Base-by-base conservation (phyloP, 176 grass and related monocot genomes). In the Oryza nivara region DNA sequence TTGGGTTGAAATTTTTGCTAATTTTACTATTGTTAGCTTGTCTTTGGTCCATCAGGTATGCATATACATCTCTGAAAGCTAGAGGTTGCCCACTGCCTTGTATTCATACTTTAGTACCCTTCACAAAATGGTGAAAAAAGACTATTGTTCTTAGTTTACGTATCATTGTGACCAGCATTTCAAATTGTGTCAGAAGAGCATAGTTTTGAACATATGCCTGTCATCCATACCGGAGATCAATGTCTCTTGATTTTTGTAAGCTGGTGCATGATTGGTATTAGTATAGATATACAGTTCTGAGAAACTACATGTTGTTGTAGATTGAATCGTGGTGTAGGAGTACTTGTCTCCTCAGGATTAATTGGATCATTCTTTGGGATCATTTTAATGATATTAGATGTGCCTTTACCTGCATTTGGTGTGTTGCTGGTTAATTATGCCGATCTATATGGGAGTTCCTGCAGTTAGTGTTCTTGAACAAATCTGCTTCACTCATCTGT, bases 341-440 rank as follows among this genome's bases (percentile, higher is more conserved):
- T 76, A n/a, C 52, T 65, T 85, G 16, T 19, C 13, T 77, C 1
- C 65, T 10, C 52, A 56, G 48, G 12, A 65, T 81, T 82, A 23
- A 13, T 70, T 52, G 14, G 67, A n/a, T 85, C 6, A 45, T 6
- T 65, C 6, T 7, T 7, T 60, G 20, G 14, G 67, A n/a, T 81
- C 4, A 34, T 10, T 65, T 41, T 72, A 89, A 48, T 74, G 20
- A 72, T 54, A 13, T 32, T 88, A n/a, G 40, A 7, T 54, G 3
- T 76, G 15, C 17, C 16, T 73, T 65, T 79, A 34, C 20, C 4
- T 3, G 7, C 13, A 25, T 56, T 71, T 85, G 16, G 66, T 49
- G 28, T 81, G 60, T 23, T 77, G 49, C 65, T 81, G 19, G 30
- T 68, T 41, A 89, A 44, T 76, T 35, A 8, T 40, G 14, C 30